These are phyloP conservation scores for Sesbania bispinosa DNA, from an alignment of 306 rosid species.

Conservation along the genomic window DNA sequence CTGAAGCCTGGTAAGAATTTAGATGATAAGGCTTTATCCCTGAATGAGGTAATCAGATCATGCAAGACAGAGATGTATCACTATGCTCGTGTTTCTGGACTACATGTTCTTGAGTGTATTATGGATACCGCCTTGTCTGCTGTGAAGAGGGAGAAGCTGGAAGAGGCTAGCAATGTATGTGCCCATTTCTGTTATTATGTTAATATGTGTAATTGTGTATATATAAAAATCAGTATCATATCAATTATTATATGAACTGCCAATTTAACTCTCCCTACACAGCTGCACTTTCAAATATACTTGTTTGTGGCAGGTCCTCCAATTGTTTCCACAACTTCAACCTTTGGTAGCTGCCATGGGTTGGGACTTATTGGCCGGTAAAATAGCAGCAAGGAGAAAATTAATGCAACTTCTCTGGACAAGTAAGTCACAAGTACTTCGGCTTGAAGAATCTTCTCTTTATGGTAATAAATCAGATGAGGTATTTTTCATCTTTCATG, in stretches of 20 bases:
- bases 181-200: slow-evolving; percentile 37
- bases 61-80: slow-evolving; percentile 82
- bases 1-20: slow-evolving; percentile 41
- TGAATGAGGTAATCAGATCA: slow-evolving; percentile 45
- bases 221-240: background rate
- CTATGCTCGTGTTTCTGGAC: slow-evolving; percentile 89
- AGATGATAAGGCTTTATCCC: slow-evolving; percentile 31
- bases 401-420: slow-evolving; percentile 93
- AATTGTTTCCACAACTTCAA: slow-evolving; percentile 84
- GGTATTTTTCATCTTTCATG: slow-evolving; percentile 54
- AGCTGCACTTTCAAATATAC: slow-evolving; percentile 18
- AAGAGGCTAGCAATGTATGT: slow-evolving; percentile 90
- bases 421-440: slow-evolving; percentile 75
- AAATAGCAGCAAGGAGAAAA: slow-evolving; percentile 68
- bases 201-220: background rate
- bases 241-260: slow-evolving; percentile 10
- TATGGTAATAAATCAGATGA: slow-evolving; percentile 73
- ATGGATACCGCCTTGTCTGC: slow-evolving; percentile 81
- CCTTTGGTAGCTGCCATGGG: slow-evolving; percentile 97
- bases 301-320: slow-evolving; percentile 61
- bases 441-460: slow-evolving; percentile 82
- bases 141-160: slow-evolving; percentile 84
- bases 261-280: slow-evolving; percentile 12
- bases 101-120: slow-evolving; percentile 84
- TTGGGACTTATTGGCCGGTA: slow-evolving; percentile 91